Conservation (phyloP, 2,329 filamentous ascomycete species). For the Epichloe aotearoae region DNA sequence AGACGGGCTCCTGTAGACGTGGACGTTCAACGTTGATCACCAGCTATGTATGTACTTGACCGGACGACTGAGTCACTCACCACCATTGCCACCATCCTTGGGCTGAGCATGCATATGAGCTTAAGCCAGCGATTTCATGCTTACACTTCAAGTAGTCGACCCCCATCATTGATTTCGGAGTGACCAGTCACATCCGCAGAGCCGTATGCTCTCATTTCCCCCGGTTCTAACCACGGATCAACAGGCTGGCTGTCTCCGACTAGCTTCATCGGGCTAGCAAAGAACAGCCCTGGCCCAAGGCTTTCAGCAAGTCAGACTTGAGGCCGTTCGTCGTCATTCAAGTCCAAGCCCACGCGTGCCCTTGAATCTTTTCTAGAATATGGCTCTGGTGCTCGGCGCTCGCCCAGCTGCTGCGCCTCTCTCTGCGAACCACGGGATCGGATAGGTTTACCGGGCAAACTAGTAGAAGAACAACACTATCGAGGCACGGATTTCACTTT, state of each 20-base stretch:
- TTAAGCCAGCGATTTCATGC: too few species aligned
- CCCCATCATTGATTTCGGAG: background rate
- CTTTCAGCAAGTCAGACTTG: slow-evolving; percentile 3
- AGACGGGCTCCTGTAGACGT: too few species aligned
- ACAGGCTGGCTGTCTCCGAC: background rate
- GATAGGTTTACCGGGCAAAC: background rate
- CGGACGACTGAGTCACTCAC: too few species aligned
- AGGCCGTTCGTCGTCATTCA: background rate
- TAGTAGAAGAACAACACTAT: background rate
- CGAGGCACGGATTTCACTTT: background rate
- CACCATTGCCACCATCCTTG: too few species aligned
- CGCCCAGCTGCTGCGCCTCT: background rate
- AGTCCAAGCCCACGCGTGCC: too few species aligned
- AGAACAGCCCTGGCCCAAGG: background rate
- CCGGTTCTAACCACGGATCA: too few species aligned
- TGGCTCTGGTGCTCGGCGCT: background rate
- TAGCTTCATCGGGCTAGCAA: background rate
- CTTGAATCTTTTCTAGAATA: background rate
- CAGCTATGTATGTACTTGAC: too few species aligned
- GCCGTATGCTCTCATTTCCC: too few species aligned
- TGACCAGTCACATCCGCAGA: background rate
- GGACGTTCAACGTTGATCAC: too few species aligned
- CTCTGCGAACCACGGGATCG: background rate
- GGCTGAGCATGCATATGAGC: too few species aligned
- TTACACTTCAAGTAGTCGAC: background rate